phyloP scores from a whole-genome alignment of 2,329 filamentous ascomycete species.

The Botrytis paeoniae region DNA sequence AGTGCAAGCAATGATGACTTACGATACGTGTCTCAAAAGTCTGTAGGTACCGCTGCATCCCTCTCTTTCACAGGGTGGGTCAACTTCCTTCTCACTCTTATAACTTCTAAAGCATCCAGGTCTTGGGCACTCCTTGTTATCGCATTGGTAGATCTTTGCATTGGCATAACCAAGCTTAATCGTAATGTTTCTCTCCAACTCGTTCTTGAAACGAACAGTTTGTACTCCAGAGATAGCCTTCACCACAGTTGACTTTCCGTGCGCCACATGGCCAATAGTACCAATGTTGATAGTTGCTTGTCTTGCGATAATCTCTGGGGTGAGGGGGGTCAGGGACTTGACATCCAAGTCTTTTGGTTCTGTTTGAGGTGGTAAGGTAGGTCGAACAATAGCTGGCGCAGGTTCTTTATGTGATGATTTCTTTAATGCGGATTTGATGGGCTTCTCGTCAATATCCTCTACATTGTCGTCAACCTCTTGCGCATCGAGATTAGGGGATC shows the following conservation, averaged over 20 bases:
- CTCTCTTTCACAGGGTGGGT: constrained; percentile 91
- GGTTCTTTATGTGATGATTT: constrained; percentile 59
- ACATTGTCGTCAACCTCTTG: constrained; percentile 56
- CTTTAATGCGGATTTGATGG: constrained; percentile 83
- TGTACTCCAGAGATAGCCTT: constrained; percentile 99
- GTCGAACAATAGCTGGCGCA: constrained; percentile 57
- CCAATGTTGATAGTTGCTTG: constrained; percentile 99
- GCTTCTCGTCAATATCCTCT: constrained; percentile 59
- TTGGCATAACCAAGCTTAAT: constrained; percentile 99
- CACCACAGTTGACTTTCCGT: constrained; percentile 98
- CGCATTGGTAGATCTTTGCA: constrained; percentile 99
- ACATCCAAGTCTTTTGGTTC: constrained; percentile 88
- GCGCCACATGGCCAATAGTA: constrained; percentile 96
- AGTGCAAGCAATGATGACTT: constrained; percentile 43
- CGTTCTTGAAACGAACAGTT: constrained; percentile 99
- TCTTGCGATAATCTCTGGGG: constrained; percentile 93
- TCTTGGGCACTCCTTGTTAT: constrained; percentile 84
- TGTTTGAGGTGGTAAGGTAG: constrained; percentile 81
- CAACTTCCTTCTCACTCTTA: constrained; percentile 98
- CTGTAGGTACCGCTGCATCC: constrained; percentile 86
- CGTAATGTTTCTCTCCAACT: constrained; percentile 97
- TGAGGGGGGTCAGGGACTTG: constrained; percentile 74
- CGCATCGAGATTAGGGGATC: constrained; percentile 51
- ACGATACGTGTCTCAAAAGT: constrained; percentile 88
- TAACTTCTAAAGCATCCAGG: constrained; percentile 95